Percentiles rank a stretch among this genome's conserved stretches.
These are phyloP conservation scores for Pseudozyma tsukubaensis DNA, from an alignment of 1,284 basidiomycete species.

Conservation along the genomic window DNA sequence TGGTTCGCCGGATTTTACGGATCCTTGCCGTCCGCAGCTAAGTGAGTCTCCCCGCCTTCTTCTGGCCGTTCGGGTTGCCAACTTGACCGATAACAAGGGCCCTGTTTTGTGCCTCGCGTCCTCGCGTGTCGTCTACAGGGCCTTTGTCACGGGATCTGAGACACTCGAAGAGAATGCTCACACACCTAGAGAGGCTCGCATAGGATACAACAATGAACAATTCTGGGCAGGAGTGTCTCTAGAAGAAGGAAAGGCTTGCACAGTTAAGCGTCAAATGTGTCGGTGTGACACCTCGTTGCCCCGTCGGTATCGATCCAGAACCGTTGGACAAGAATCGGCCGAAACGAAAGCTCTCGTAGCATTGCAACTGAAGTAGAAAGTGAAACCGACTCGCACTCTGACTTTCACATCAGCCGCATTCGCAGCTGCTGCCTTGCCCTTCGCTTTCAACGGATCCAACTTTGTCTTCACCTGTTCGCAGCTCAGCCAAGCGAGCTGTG, in stretches of 20 bases:
- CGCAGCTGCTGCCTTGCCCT: no score
- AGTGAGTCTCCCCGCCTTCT: background rate
- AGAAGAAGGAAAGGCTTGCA: background rate
- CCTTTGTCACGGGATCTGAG: constrained; percentile 13
- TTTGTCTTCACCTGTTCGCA: no score
- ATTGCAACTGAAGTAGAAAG: no score
- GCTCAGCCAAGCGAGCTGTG: no score
- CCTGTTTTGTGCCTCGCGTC: background rate
- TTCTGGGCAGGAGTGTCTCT: background rate
- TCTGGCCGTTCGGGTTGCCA: background rate
- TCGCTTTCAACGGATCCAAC: no score
- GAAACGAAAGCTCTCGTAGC: no score
- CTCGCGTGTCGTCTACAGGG: background rate
- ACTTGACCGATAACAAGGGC: constrained; percentile 4
- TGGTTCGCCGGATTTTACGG: background rate
- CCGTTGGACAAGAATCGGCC: no score
- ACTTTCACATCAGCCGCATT: no score
- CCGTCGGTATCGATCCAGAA: no score
- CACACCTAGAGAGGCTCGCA: background rate
- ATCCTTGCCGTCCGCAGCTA: background rate
- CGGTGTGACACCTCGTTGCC: no score
- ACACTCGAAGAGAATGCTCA: background rate
- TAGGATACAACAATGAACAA: background rate
- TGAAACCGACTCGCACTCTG: no score
- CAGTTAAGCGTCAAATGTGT: no score